Evolutionary conservation across 306 rosid genomes (phyloP).

Genomic region (Chamaecrista fasciculata): DNA sequence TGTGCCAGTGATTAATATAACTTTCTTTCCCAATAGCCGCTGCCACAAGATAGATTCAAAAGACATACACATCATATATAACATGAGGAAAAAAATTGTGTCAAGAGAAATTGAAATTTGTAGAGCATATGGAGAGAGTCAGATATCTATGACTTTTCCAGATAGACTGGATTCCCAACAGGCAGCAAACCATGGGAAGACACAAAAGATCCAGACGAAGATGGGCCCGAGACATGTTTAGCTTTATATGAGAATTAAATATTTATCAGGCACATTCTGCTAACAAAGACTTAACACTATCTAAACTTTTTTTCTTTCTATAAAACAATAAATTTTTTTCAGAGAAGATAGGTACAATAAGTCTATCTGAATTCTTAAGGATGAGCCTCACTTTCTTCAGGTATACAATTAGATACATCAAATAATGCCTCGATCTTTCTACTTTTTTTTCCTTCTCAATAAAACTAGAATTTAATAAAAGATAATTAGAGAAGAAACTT

Average conservation of each 20-base stretch:
- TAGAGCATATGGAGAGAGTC: background rate
- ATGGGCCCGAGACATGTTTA: background rate
- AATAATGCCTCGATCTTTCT: background rate
- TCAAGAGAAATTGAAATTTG: background rate
- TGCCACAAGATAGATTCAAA: constrained; percentile 36
- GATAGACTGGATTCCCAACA: background rate
- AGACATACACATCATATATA: background rate
- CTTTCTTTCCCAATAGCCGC: constrained; percentile 77
- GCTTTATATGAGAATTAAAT: background rate
- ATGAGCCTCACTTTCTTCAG: background rate
- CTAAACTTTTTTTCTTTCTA: no score
- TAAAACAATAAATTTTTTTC: no score
- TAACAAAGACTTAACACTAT: background rate
- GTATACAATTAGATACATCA: background rate
- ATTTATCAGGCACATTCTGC: background rate
- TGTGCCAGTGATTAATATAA: constrained; percentile 83
- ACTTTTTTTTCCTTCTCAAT: background rate
- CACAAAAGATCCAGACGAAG: background rate
- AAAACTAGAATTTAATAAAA: no score
- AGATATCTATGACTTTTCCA: background rate
- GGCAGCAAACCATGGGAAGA: background rate
- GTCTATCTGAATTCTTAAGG: background rate
- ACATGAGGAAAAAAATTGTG: background rate
- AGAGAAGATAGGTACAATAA: no score
- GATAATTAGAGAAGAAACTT: background rate